A percentile compares a stretch with the other conserved stretches of the same genome.
These are phyloP conservation scores for Mycena galopus DNA, from an alignment of 768 basidiomycete genomes.

Conservation along the genomic window DNA sequence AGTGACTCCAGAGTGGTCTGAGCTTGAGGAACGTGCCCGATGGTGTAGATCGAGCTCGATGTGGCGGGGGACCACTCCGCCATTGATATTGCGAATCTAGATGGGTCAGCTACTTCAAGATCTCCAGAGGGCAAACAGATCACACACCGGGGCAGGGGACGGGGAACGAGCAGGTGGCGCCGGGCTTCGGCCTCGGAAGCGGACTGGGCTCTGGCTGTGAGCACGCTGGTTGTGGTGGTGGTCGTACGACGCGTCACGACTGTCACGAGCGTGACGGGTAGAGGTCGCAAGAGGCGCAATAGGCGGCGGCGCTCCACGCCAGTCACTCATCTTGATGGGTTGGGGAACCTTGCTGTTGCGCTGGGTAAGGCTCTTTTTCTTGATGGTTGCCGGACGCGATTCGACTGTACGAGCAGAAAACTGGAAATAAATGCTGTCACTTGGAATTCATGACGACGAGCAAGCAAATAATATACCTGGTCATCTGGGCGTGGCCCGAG, in stretches of 20 bases:
- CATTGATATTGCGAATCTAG: slow-evolving; percentile 12
- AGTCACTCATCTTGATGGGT: no score
- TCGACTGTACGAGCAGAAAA: slow-evolving; percentile 5
- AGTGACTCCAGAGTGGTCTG: not conserved
- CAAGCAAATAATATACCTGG: slow-evolving; percentile 2
- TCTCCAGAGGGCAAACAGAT: not conserved
- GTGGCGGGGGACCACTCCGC: not conserved
- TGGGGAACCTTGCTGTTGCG: slow-evolving; percentile 15
- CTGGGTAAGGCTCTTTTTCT: slow-evolving; percentile 14
- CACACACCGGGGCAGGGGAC: not conserved
- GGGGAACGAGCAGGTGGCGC: not conserved
- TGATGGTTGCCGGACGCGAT: slow-evolving; percentile 2
- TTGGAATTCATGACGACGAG: not conserved
- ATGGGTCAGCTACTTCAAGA: not conserved
- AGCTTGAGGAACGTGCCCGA: not conserved
- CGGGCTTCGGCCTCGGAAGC: slow-evolving; percentile 18
- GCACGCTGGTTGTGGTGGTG: not conserved
- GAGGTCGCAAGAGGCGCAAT: no score
- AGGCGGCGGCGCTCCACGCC: no score
- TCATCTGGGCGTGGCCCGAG: slow-evolving; percentile 5
- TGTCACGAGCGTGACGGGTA: slow-evolving; percentile 21
- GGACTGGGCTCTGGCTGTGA: not conserved
- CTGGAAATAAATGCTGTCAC: not conserved
- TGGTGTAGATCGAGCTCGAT: not conserved
- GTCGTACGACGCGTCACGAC: not conserved